Evolutionary conservation across 257 asterid genomes (phyloP).

Genomic region (Solanum verrucosum): DNA sequence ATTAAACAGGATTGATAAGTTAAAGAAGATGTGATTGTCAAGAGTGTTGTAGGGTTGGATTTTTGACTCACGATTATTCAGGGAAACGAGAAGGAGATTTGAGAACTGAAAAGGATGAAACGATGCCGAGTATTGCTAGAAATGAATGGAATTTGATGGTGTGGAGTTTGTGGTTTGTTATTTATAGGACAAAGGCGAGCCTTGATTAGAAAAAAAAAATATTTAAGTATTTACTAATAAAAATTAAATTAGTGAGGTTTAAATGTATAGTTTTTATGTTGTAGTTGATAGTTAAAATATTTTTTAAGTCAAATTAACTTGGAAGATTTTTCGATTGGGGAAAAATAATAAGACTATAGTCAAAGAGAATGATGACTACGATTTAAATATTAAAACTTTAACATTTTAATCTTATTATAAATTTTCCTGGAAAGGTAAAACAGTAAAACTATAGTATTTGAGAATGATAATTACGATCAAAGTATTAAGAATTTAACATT

Average conservation of each 20-base stretch:
- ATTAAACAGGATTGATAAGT: not conserved
- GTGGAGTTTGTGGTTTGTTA: not conserved
- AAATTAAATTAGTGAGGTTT: not conserved
- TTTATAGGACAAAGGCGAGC: not conserved
- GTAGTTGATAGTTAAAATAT: not conserved
- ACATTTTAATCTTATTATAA: not conserved
- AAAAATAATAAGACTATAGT: not conserved
- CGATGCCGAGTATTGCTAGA: rapidly evolving
- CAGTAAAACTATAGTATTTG: not conserved
- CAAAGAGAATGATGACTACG: not conserved
- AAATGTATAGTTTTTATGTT: not conserved
- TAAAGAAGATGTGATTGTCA: not conserved
- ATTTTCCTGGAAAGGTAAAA: not conserved
- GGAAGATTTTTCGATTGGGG: not conserved
- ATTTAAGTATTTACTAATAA: not conserved
- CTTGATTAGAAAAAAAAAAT: not conserved
- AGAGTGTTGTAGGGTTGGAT: not conserved
- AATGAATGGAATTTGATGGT: not conserved
- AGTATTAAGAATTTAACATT: not conserved
- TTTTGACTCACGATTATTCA: not conserved
- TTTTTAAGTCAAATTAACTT: not conserved
- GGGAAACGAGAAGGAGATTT: not conserved
- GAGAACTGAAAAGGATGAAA: not conserved
- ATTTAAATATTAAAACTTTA: not conserved
- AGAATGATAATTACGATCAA: not conserved